A percentile compares a stretch with the other conserved stretches of the same genome.
Evolutionary conservation across 1,284 basidiomycete species (phyloP).

Genomic region (Fomitopsis schrenkii): DNA sequence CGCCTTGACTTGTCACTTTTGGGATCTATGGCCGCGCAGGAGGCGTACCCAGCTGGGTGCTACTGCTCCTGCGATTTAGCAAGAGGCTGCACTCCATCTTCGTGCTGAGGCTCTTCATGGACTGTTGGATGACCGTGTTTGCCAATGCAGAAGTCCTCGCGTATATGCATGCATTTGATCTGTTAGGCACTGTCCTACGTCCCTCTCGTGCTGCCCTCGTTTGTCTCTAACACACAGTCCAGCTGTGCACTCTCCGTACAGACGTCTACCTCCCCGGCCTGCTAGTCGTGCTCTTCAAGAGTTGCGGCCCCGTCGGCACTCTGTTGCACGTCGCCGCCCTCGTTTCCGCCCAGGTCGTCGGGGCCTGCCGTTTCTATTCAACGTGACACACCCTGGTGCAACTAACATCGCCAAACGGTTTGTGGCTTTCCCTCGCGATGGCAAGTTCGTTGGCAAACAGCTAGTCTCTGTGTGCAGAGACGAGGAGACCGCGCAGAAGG

Average conservation of each 20-base stretch:
- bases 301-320: conserved; percentile 58
- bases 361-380: conserved; percentile 74
- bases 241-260: conserved; percentile 90
- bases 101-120: conserved; percentile 92
- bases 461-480: conserved; percentile 23
- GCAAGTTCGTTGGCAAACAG: too few relatives aligned
- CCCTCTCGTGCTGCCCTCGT: background rate
- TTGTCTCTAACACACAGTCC: background rate
- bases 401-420: too few relatives aligned
- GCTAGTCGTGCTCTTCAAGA: conserved; percentile 75
- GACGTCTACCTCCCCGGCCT: conserved; percentile 97
- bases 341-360: conserved; percentile 49
- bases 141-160: conserved; percentile 59
- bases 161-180: conserved; percentile 56
- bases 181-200: conserved; percentile 57
- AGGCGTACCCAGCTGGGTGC: conserved; percentile 72
- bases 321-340: conserved; percentile 54
- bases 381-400: too few relatives aligned
- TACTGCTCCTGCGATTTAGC: conserved; percentile 80
- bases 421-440: background rate
- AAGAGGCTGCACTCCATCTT: conserved; percentile 95
- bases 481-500: conserved; percentile 40
- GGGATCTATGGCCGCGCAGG: conserved; percentile 66
- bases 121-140: conserved; percentile 79
- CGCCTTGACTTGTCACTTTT: conserved; percentile 43